Evolutionary conservation across 495 filamentous ascomycete species (phyloP), one percentile per base, ranked within the genome.

Genomic region (Tuber aestivum): DNA sequence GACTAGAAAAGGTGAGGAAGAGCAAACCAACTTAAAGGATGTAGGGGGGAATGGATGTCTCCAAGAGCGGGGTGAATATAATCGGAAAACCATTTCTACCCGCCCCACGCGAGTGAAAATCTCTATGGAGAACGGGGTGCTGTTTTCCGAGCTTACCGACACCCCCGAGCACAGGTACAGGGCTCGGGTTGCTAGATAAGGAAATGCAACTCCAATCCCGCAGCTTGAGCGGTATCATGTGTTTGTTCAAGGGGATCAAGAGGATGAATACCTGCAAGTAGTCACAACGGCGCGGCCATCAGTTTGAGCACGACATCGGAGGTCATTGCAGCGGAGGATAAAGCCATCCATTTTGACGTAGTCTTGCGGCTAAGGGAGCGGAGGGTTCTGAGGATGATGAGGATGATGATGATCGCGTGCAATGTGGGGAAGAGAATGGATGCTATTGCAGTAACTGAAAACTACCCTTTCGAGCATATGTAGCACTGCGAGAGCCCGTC

Each of bases 261-360:
- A n/a, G n/a, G n/a, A n/a, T n/a, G n/a, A n/a, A n/a, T n/a, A n/a
- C n/a, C n/a, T n/a, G n/a, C n/a, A n/a, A 10, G 41, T 42, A 42
- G 41, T 12, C 41, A 42, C 8, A 5, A 5, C 41, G 41, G 41
- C 41, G 9, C 41, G 41, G 9, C 14, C 41, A 42, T 12, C 9
- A 42, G 41, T 42, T 42, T 42, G 41, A 42, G 84, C 83, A 61
- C 93, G 89, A 78, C 95, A 97, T 74, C 91, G 94, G 38, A 94
- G 87, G 45, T 89, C 87, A 83, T 97, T 97, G 87, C 94, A 97
- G 44, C 89, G 87, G 27, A 97, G 84, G 38, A 87, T 85, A 74
- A 82, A 82, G 35, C 80, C 74, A 41, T 82, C 81, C 80, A 82
- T 82, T 14, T 8, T 70, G n/a, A 37, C 27, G 38, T 7, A 45